A percentile compares a stretch with the other conserved stretches of the same genome.
These are phyloP conservation scores for Acacia concinna DNA, from an alignment of 331 rosid genomes.

Conservation along the genomic window DNA sequence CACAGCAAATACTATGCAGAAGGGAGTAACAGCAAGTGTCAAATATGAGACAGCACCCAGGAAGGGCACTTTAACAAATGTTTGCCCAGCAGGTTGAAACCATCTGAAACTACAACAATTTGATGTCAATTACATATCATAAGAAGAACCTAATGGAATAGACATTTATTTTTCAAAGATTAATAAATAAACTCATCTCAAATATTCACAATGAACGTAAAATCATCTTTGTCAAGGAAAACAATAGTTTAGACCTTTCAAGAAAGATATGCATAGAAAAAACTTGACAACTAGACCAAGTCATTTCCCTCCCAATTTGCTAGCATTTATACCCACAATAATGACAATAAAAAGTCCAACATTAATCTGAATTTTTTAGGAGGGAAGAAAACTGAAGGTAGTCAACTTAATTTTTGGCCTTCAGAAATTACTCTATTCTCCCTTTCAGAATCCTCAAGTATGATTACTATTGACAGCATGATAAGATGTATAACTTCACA, in stretches of 20 bases:
- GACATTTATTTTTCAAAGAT: slow-evolving; percentile 27
- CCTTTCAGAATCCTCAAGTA: background rate
- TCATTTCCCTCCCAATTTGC: background rate
- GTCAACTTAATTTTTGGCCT: background rate
- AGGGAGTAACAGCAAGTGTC: slow-evolving; percentile 85
- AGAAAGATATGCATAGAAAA: background rate
- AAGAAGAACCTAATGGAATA: slow-evolving; percentile 3
- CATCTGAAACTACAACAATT: slow-evolving; percentile 85
- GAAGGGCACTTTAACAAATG: slow-evolving; percentile 77
- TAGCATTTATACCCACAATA: background rate
- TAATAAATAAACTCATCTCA: background rate
- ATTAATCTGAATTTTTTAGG: background rate
- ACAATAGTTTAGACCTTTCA: background rate
- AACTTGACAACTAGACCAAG: background rate
- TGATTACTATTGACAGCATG: background rate
- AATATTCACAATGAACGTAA: background rate
- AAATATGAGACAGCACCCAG: slow-evolving; percentile 90
- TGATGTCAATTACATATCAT: slow-evolving; percentile 45
- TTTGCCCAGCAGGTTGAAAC: slow-evolving; percentile 75
- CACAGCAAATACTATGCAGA: slow-evolving; percentile 84
- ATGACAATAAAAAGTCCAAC: background rate
- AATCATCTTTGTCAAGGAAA: background rate
- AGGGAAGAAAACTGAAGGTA: background rate
- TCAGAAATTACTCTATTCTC: background rate
- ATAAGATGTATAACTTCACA: background rate